Base-by-base conservation (phyloP, 1,284 basidiomycete species). In the Cutaneotrichosporon sp. region DNA sequence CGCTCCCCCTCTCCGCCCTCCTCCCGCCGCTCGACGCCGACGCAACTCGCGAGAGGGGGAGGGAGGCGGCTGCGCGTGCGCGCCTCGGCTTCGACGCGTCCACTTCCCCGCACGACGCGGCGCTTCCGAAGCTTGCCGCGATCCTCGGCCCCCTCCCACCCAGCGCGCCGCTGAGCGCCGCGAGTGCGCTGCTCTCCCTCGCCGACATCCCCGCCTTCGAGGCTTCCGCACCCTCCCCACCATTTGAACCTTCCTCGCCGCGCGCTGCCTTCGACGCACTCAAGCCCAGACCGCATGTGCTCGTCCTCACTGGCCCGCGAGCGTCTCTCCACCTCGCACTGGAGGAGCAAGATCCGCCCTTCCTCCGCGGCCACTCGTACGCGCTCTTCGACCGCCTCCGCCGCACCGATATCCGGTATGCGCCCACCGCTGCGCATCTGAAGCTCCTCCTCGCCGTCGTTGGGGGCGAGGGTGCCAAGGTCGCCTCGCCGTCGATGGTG, bases 341-440 rank as follows among this genome's bases (percentile, higher is more conserved):
- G 5, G 67, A 74, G 50, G 72, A 70, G 13, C 70, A 75, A 14
- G 75, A 76, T 61, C 72, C 75, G 54, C 66, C 68, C 54, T 68
- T 60, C 54, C 56, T 76, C 36, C 67, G 75, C 49, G 46, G 45
- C 1, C 64, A 66, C 2, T 22, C 63, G 9, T 67, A 63, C 47
- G 56, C 42, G 2, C 62, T 67, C 0, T 11, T 70, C 16, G 34
- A 66, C 50, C 47, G 49, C 29, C 62, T 76, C 24, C 67, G 64
- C 46, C 57, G 70, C 31, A 59, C 74, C 0, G 71, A 76, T 61
- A 68, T 72, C 25, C 52, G 75, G 67, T 73, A 71, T 53, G 73
- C 71, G 27, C 72, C 75, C 0, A 63, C 69, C 0, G 54, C 62
- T 2, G 46, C 62, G 9, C 74, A 76, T 43, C 62, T 73, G n/a